phyloP scores from a whole-genome alignment of 2,329 filamentous ascomycete species.

The Phialemonium atrogriseum region DNA sequence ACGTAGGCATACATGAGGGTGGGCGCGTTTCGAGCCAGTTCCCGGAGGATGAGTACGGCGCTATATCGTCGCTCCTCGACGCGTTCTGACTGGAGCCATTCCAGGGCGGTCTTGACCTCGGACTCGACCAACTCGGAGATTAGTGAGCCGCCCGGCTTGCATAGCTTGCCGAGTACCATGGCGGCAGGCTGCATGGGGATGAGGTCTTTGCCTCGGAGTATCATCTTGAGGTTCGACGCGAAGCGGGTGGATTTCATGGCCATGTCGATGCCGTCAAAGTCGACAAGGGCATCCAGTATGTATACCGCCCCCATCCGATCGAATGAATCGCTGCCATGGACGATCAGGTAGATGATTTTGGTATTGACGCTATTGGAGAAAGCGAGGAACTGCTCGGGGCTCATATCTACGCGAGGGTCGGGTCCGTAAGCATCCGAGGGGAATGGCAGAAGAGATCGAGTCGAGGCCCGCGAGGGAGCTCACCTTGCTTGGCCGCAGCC shows the following conservation, averaged over 20 bases:
- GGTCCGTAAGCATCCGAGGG: background rate
- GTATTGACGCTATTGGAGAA: constrained; percentile 51
- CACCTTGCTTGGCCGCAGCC: constrained; percentile 46
- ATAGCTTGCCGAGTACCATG: constrained; percentile 80
- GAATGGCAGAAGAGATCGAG: background rate
- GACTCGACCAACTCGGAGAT: constrained; percentile 95
- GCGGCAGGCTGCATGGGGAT: constrained; percentile 86
- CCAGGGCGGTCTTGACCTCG: constrained; percentile 90
- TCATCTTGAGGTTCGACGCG: constrained; percentile 78
- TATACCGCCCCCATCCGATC: constrained; percentile 89
- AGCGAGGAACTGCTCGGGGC: constrained; percentile 63
- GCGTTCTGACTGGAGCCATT: constrained; percentile 93
- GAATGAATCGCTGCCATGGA: constrained; percentile 72
- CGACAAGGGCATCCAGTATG: constrained; percentile 85
- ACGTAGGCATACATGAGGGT: constrained; percentile 95
- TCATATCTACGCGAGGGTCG: constrained; percentile 51
- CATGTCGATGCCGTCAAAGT: constrained; percentile 91
- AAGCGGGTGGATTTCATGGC: constrained; percentile 93
- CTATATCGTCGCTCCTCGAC: constrained; percentile 91
- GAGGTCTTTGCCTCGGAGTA: constrained; percentile 85
- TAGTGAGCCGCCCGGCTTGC: constrained; percentile 83
- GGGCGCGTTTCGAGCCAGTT: constrained; percentile 85
- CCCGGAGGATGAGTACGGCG: constrained; percentile 81
- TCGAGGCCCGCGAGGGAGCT: constrained; percentile 7
- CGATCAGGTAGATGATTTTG: constrained; percentile 54